Evolutionary conservation across 768 basidiomycete species (phyloP), one percentile per base, ranked within the genome.

Genomic region (Rhizopogon sp.): DNA sequence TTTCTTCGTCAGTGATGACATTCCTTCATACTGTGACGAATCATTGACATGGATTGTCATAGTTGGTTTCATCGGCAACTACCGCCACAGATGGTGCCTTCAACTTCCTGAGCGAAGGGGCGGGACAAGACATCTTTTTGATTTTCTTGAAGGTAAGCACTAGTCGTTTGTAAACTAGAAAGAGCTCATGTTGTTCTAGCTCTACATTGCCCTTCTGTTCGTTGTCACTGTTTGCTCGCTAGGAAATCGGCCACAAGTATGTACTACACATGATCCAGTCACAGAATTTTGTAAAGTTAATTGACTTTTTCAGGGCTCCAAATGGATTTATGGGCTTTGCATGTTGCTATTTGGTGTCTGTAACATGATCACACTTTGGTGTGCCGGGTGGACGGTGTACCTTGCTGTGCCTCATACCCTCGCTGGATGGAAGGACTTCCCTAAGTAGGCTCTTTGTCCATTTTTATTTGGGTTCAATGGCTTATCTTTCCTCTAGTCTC

Each of bases 311-410:
- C 17, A 88, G 77, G 93, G 93, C 25, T 91, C 89, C 10, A 90
- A 92, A 72, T 91, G 85, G 84, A 86, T 84, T 55, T 95, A 95
- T 67, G 79, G 80, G 14, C 60, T 85, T 33, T 83, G 87, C 39
- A 89, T 93, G 64, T 56, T 91, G 53, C 73, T 90, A 25, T 93
- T 93, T 67, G 91, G 89, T 25, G 63, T 90, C 8, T 88, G 84
- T 70, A 90, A 85, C 63, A 66, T 83, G 58, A 88, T 93, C 64
- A 85, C 90, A 6, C 77, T 90, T 42, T 94, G 90, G 85, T 94
- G 90, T 73, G 93, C 91, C 6, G 93, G 79, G n/a, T 95, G 79
- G 68, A 94, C 91, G 0, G 88, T 95, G 52, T 96, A 91, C 62
- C 80, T 90, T 22, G 84, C 88, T 11, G 85, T 93, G 37, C 88